Base-by-base conservation (phyloP, 2,329 filamentous ascomycete genomes). In the Davidsoniella australis region DNA sequence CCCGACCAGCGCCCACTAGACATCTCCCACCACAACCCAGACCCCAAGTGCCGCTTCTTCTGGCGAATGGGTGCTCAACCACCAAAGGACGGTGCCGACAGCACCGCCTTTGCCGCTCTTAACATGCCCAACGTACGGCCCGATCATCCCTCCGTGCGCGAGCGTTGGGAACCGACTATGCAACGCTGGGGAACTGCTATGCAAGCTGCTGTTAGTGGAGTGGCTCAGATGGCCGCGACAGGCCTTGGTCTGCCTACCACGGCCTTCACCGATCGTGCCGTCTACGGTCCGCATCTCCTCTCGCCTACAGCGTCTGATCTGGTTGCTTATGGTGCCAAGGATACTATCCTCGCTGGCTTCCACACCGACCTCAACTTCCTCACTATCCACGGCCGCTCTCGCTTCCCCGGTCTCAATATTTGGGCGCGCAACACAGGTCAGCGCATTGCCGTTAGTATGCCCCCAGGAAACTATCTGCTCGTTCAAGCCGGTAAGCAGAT, bases 351-450 rank as follows among this genome's bases (percentile, higher is more conserved):
- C 14, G 75, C 75, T 14, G 75, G 75, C 38, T 78, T 78, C 64
- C 75, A 78, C 60, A 78, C 75, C 1, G 75, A 78, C 57, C 71
- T 78, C 51, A 78, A 78, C 66, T 78, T 78, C 59, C 66, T 78
- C 47, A 78, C 75, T 55, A 78, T 78, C 61, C 75, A 78, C 63
- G 75, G 75, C 50, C 75, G 75, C 55, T 76, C 72, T 26, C 72
- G 75, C 52, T 78, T 76, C 56, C 75, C 75, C 0, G 75, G 75
- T 2, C 66, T 78, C 55, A 69, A 78, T 63, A 71, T 78, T 57
- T 78, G 75, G 75, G 75, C 73, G 18, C 72, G 75, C 56, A 78
- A 78, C 67, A 78, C 74, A 1, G 75, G 75, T 41, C 66, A 65
- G 54, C 69, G 70, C 55, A 76, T 78, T 55, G 61, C 74, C 41